Evolutionary conservation across 2,329 filamentous ascomycete genomes (phyloP).

Genomic region (Trichoderma sp.): DNA sequence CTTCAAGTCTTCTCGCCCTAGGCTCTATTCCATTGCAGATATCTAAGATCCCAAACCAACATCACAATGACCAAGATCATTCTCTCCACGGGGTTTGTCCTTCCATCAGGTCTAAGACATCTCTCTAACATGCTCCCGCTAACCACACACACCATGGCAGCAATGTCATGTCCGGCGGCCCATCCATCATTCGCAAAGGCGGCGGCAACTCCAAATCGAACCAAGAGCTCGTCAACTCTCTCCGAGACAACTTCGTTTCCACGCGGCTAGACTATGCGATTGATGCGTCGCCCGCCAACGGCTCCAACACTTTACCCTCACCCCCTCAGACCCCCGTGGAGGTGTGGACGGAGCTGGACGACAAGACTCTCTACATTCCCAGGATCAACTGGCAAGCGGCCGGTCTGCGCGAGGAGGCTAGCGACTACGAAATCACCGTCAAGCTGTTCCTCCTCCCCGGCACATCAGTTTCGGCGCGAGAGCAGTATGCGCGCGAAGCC

Average conservation of each 20-base stretch:
- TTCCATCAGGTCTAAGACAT: neutral
- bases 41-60: neutral
- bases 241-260: constrained; percentile 77
- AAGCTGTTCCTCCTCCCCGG: constrained; percentile 90
- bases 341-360: constrained; percentile 67
- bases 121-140: constrained; percentile 11
- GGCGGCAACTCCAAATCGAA: constrained; percentile 77
- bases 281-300: constrained; percentile 30
- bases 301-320: constrained; percentile 30
- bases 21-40: neutral
- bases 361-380: constrained; percentile 68
- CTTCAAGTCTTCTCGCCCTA: neutral
- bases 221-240: constrained; percentile 83
- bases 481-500: constrained; percentile 71
- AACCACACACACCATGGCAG: constrained; percentile 32
- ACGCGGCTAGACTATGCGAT: constrained; percentile 62
- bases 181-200: constrained; percentile 78
- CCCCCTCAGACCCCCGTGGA: constrained; percentile 32
- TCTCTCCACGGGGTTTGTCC: constrained; percentile 76
- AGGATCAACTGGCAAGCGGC: constrained; percentile 68
- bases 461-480: constrained; percentile 61
- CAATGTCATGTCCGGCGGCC: constrained; percentile 82
- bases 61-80: constrained; percentile 70
- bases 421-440: constrained; percentile 89
- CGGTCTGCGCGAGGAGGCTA: constrained; percentile 74